Conservation (phyloP, 2,329 filamentous ascomycete genomes). For the Neospermospora avenae region DNA sequence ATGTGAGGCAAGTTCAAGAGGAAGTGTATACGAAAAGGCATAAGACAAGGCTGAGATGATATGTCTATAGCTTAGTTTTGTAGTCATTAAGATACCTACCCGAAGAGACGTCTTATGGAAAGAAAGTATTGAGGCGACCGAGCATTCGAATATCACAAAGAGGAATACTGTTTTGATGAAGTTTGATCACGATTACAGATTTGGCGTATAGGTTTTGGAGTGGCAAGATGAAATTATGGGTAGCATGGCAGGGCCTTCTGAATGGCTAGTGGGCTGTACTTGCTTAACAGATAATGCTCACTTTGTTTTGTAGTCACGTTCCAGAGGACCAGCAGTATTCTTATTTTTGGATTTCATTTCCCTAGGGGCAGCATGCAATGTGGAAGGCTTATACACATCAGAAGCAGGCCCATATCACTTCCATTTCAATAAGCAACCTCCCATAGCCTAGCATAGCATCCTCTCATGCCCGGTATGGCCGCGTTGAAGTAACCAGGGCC, state of each 20-base stretch:
- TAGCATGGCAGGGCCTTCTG: no score
- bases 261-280: no score
- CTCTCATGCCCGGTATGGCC: constrained; percentile 27
- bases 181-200: no score
- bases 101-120: no score
- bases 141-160: no score
- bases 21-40: neutral
- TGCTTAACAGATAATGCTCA: no score
- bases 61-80: no score
- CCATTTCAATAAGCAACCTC: constrained; percentile 30
- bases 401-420: constrained; percentile 25
- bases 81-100: no score
- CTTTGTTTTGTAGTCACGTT: neutral
- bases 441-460: constrained; percentile 28
- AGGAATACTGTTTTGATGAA: no score
- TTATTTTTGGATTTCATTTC: constrained; percentile 33
- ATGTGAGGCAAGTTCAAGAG: neutral
- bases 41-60: neutral
- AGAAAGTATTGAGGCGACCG: no score
- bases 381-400: constrained; percentile 34
- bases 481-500: constrained; percentile 24
- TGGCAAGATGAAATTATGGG: no score
- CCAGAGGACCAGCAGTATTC: neutral
- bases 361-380: constrained; percentile 34
- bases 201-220: no score